Base-by-base conservation (phyloP, 2,329 filamentous ascomycete species). In the Drechslerella dactyloides region DNA sequence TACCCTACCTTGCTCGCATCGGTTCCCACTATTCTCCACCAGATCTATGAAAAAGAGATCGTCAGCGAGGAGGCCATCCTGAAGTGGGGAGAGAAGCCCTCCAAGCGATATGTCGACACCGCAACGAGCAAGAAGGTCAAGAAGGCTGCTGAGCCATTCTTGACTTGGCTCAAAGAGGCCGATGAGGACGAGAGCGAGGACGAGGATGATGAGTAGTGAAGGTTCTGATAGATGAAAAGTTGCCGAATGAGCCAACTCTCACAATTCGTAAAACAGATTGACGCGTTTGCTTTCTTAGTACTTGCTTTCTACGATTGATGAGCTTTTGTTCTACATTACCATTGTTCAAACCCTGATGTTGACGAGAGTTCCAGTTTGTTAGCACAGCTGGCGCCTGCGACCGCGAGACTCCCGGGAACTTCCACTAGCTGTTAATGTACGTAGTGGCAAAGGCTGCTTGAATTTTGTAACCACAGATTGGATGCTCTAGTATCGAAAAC, bases 51-150 rank as follows among this genome's bases (percentile, higher is more conserved):
- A 81, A 85, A 91, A 78, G 94, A 99, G 76, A 85, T 99, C 62
- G 83, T 96, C 77, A 87, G 85, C 57, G 94, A 99, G 83, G 93
- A 96, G 74, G 86, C 92, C 15, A 87, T 96, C 79, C 90, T 89
- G 81, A 89, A 89, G 76, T 99, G 94, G 93, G 93, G 93, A 75
- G 85, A 86, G 79, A 96, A 94, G 85, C 92, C 93, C 69, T 75
- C 73, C 52, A 97, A 96, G 89, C 97, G 97, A 84, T 97, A 97
- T 80, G 90, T 96, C 76, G 93, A 97, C 79, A 81, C 96, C 73
- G 80, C 88, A 70, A 93, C 88, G 73, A 96, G 91, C 82, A 93
- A 92, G 85, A 96, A 96, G 85, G 92, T 97, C 74, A 91, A 93
- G 83, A 93, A 96, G 84, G 90, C 91, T 75, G 92, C 94, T 60